Evolutionary conservation across 2,329 filamentous ascomycete genomes (phyloP), one percentile per base, ranked within the genome.

Genomic region (Seiridium unicorne): DNA sequence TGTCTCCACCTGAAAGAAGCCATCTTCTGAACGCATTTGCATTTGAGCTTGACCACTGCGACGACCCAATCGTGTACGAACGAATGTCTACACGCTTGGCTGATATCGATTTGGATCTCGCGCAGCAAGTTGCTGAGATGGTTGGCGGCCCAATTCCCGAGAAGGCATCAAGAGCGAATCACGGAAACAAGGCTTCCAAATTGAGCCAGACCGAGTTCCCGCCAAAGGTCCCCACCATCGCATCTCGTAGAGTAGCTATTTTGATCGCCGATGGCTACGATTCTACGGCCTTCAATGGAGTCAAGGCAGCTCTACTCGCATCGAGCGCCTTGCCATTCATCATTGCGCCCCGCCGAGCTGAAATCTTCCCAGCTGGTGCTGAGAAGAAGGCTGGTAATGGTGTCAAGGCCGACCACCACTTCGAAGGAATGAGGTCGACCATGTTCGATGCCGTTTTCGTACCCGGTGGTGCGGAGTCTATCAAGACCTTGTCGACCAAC

Each of bases 371-470:
- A 5, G 83, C 81, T 0, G 84, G 84, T 6, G 84, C 84, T 61
- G 80, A 84, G 63, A 81, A 81, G 53, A 77, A 75, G 1, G 71
- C 74, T 3, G 75, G 79, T 44, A 81, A 81, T 59, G 86, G 85
- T 4, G 75, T 90, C 0, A 75, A 84, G 32, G 88, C 92, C 0
- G 89, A 93, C 66, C 90, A 95, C 70, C 89, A 93, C 70, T 85
- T 94, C 55, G 89, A 93, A 66, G 91, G 90, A 0, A 87, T 90
- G 83, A 85, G 91, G 13, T 91, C 88, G 35, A 92, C 89, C 42
- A 86, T 95, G 81, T 94, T 94, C 64, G 92, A 95, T 70, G 88
- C 90, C 0, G 70, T 93, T 35, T 93, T 92, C 69, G 77, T 96
- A 3, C 91, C 91, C 1, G 90, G 90, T 1, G 91, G 92, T 1